These are phyloP conservation scores for Luffa aegyptiaca DNA, from an alignment of 306 rosid species.

Conservation along the genomic window DNA sequence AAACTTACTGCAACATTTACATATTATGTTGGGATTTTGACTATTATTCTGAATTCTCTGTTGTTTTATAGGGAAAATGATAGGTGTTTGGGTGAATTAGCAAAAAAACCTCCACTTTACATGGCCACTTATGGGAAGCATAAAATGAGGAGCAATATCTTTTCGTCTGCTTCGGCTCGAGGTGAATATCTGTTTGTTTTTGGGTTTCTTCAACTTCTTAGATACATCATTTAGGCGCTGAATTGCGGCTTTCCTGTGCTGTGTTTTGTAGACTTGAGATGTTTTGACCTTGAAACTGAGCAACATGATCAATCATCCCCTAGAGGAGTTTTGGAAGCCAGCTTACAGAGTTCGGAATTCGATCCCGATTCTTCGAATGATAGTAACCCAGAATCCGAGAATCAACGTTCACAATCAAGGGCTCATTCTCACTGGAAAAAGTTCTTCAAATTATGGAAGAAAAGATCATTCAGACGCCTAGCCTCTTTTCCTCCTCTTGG, in stretches of 20 bases:
- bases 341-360: slow-evolving; percentile 18
- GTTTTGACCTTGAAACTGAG: slow-evolving; percentile 52
- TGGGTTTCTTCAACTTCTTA: not conserved
- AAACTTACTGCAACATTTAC: not conserved
- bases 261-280: slow-evolving; percentile 45
- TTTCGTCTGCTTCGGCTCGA: slow-evolving; percentile 32
- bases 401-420: slow-evolving; percentile 16
- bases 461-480: slow-evolving; percentile 27
- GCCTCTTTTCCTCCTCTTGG: slow-evolving; percentile 39
- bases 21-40: not conserved
- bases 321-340: slow-evolving; percentile 71
- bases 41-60: not conserved
- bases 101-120: slow-evolving; percentile 9
- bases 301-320: slow-evolving; percentile 52
- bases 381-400: slow-evolving; percentile 13
- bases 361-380: slow-evolving; percentile 15
- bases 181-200: slow-evolving; percentile 25
- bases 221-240: not conserved
- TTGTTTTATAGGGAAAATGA: slow-evolving; percentile 21
- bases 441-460: slow-evolving; percentile 34
- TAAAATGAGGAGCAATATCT: slow-evolving; percentile 10
- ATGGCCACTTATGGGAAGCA: slow-evolving; percentile 5
- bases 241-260: slow-evolving; percentile 1
- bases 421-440: slow-evolving; percentile 34
- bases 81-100: not conserved